Evolutionary conservation across 345 rosid genomes (phyloP), one percentile per base, ranked within the genome.

Genomic region (Conringia planisiliqua): DNA sequence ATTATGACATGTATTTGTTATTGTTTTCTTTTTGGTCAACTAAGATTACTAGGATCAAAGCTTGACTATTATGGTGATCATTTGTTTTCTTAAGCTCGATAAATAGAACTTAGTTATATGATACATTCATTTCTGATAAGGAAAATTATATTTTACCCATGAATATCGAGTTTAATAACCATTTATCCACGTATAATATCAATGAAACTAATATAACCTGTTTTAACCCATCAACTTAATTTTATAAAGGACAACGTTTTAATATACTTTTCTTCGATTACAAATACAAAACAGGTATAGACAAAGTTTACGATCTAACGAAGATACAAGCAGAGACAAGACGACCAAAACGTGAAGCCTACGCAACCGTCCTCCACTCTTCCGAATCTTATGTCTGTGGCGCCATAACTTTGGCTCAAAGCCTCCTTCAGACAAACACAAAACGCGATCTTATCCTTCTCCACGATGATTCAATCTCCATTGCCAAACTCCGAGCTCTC

Each of bases 361-460:
- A 89, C 68, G 99, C 75, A 61, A 92, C 99, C 1, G 97, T 95
- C 14, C 86, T 95, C 26, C 98, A 95, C 75, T 95, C 99, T 35
- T 88, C 92, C 0, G 96, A 90, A 62, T 14, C 88, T 17, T 95
- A 95, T 61, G 97, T 95, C 0, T 90, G 98, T 29, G 99, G 99
- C 17, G 99, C 98, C 77, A 90, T 90, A 63, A 68, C 92, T 1
- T 86, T 95, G 1, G 96, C 96, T 6, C 97, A 90, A 51, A 90
- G 97, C 80, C 97, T 95, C 20, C 84, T 86, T 81, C 80, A 83
- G 57, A 82, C 97, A 17, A 89, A 94, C 36, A 89, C 98, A 24
- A 84, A 87, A 24, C 91, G 98, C 0, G 96, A 92, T 78, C 96
- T 96, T 3, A 60, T 96, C 80, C 89, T 90, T 44, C 96, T 96